Conservation (phyloP, 2,329 filamentous ascomycete species). For the Fusarium hainanense region DNA sequence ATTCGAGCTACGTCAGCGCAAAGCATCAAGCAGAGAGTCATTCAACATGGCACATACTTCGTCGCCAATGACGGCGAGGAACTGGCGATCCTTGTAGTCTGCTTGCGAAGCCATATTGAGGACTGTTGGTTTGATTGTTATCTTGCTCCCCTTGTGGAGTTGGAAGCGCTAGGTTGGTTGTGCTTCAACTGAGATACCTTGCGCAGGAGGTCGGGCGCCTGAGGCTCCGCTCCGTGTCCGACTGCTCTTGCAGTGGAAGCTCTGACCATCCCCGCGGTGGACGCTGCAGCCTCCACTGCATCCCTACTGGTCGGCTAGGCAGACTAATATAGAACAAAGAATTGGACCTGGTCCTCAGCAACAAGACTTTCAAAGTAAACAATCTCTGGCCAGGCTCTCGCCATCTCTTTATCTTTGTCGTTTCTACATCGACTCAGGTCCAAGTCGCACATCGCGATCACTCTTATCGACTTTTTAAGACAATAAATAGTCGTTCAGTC, state of each 20-base stretch:
- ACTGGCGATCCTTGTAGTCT: conserved; percentile 86
- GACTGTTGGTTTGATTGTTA: conserved; percentile 11
- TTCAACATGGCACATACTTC: conserved; percentile 69
- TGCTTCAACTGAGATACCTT: conserved; percentile 8
- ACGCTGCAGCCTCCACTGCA: conserved; percentile 13
- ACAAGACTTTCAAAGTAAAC: conserved; percentile 44
- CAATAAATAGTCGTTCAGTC: conserved; percentile 4
- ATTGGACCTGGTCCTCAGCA: conserved; percentile 32
- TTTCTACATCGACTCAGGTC: conserved; percentile 1
- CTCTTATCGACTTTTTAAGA: neutral
- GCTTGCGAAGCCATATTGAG: conserved; percentile 62
- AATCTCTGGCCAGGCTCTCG: conserved; percentile 29
- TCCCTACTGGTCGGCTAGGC: conserved; percentile 27
- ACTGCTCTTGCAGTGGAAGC: conserved; percentile 34
- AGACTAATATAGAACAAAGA: conserved; percentile 38
- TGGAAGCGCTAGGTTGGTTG: conserved; percentile 28
- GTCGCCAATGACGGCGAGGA: conserved; percentile 97
- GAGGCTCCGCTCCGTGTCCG: conserved; percentile 42
- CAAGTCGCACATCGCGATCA: conserved; percentile 2
- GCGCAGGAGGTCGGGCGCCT: conserved; percentile 35
- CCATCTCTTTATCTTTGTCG: conserved; percentile 10
- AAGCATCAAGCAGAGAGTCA: conserved; percentile 10
- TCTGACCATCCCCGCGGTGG: conserved; percentile 46
- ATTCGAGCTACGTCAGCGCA: conserved; percentile 44
- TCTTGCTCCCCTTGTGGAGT: conserved; percentile 27